These are phyloP conservation scores for Brassica cretica DNA, from an alignment of 345 rosid species.

Conservation along the genomic window DNA sequence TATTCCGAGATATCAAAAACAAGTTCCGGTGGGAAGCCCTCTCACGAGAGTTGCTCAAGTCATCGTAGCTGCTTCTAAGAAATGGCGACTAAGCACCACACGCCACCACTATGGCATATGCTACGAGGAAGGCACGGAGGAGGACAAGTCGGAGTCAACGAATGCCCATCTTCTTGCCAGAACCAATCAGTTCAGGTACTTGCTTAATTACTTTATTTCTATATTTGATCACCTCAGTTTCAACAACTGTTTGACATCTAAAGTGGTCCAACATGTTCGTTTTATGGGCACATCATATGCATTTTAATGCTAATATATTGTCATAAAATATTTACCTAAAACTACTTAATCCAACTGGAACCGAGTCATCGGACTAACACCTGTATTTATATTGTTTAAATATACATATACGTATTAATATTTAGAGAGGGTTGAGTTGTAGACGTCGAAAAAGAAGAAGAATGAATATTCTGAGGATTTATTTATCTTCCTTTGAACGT, in stretches of 20 bases:
- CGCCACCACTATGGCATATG: conserved; percentile 41
- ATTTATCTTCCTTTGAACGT: conserved; percentile 11
- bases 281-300: conserved; percentile 31
- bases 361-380: conserved; percentile 7
- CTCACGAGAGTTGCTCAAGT: conserved; percentile 68
- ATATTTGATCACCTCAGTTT: neutral
- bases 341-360: conserved; percentile 8
- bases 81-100: conserved; percentile 56
- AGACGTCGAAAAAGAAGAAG: neutral
- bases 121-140: conserved; percentile 33
- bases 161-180: conserved; percentile 37
- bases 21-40: conserved; percentile 70
- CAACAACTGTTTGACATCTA: neutral
- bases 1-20: conserved; percentile 52
- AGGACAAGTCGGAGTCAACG: conserved; percentile 9
- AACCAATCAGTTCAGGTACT: conserved; percentile 71
- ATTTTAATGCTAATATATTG: conserved; percentile 25
- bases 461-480: conserved; percentile 1
- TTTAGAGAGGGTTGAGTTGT: neutral
- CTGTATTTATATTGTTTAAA: conserved; percentile 14
- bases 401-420: neutral
- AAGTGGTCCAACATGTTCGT: conserved; percentile 35
- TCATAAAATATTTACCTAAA: neutral
- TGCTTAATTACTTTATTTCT: neutral
- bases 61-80: conserved; percentile 60